These are phyloP conservation scores for Arabidopsis arenosa DNA, from an alignment of 345 rosid species.

Conservation along the genomic window DNA sequence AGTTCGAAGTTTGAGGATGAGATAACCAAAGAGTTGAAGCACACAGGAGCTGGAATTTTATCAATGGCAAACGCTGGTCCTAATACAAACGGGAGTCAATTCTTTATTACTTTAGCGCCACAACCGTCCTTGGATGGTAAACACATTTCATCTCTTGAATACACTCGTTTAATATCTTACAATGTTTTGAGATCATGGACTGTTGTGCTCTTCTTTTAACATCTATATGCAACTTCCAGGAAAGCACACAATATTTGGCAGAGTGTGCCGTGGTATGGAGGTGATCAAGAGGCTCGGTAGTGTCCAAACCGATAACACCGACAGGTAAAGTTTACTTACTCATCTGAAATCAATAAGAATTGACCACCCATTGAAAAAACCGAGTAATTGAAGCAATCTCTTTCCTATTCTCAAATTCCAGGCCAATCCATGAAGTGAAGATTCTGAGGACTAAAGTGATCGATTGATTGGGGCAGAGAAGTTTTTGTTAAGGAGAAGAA, in stretches of 20 bases:
- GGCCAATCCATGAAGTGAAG: conserved; percentile 98
- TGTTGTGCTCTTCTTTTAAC: neutral
- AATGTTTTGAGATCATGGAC: neutral
- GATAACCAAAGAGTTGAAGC: conserved; percentile 81
- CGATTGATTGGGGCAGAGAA: conserved; percentile 64
- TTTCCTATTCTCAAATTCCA: conserved; percentile 37
- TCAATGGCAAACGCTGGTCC: conserved; percentile 99
- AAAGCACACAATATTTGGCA: conserved; percentile 95
- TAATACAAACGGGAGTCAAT: conserved; percentile 89
- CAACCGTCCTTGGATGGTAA: conserved; percentile 87
- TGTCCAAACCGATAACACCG: conserved; percentile 92
- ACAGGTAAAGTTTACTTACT: conserved; percentile 57
- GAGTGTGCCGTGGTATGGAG: conserved; percentile 92
- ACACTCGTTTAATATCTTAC: neutral
- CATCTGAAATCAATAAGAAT: neutral
- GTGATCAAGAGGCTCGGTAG: conserved; percentile 95
- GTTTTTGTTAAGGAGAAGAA: neutral
- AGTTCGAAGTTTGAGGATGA: conserved; percentile 91
- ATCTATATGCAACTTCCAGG: conserved; percentile 51
- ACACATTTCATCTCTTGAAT: conserved; percentile 4
- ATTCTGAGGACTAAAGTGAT: conserved; percentile 76
- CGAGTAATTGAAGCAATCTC: neutral
- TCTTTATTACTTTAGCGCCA: conserved; percentile 90
- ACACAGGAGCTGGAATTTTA: conserved; percentile 91
- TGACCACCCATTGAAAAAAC: neutral